Base-by-base conservation (phyloP, 2,329 filamentous ascomycete species). In the Bipolaris sorokiniana region DNA sequence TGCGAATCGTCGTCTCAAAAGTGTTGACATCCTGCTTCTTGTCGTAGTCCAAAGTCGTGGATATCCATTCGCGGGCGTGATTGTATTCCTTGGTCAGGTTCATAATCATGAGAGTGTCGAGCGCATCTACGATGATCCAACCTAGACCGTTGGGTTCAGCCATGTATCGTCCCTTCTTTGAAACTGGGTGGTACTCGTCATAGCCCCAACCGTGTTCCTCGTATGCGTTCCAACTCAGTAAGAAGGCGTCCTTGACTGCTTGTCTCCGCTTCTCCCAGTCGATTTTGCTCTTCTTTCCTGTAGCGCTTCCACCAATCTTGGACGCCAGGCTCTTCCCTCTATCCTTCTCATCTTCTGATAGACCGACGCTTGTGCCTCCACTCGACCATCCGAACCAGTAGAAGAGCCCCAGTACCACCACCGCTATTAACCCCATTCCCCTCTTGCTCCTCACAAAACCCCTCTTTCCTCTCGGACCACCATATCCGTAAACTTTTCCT, bases 31-130 rank as follows among this genome's bases (percentile, higher is more conserved):
- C 92, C 75, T 97, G 92, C 69, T 97, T 84, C 76, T 97, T 92
- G 58, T 97, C 88, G 79, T 96, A 98, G 10, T 88, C 88, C 61
- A 98, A 78, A 7, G 88, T 88, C 4, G 87, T 88, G 1, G 90
- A 84, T 46, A 99, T 87, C 95, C 95, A 99, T 72, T 96, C 86
- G 54, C 94, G 85, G 26, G 95, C 94, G 70, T 96, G 88, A 36
- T 88, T 84, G 37, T 99, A 84, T 60, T 93, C 88, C 31, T 87
- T 90, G 13, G 94, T 98, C 63, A 97, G 83, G 76, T 98, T 98
- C 95, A 99, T 99, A 59, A 99, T 82, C 80, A 99, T 99, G 83
- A 98, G 86, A 0, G 95, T 99, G 77, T 99, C 95, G 62, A 99
- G 81, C 11, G 94, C 88, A 79, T 99, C 95, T 55, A 99, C 89